Percentiles rank a stretch among this genome's conserved stretches.
Conservation (phyloP, 768 basidiomycete species). For the Solioccasus polychromus region DNA sequence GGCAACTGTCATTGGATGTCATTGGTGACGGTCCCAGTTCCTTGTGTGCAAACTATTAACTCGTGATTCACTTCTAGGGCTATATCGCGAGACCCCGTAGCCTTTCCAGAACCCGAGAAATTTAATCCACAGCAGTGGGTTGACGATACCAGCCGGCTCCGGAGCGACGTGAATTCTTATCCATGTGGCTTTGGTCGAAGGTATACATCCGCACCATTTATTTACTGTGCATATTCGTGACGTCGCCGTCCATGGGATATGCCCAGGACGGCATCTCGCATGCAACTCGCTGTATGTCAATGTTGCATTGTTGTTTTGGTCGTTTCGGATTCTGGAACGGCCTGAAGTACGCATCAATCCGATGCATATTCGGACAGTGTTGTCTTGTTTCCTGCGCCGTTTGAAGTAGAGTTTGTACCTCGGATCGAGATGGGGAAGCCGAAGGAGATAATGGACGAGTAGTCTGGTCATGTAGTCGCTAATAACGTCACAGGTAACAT, state of each 20-base stretch:
- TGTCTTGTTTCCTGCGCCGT: slow-evolving; percentile 55
- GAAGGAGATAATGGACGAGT: background rate
- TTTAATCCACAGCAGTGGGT: slow-evolving; percentile 61
- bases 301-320: slow-evolving; percentile 59
- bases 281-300: slow-evolving; percentile 55
- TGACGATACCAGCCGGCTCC: slow-evolving; percentile 36
- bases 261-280: slow-evolving; percentile 57
- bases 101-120: slow-evolving; percentile 36
- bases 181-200: slow-evolving; percentile 51
- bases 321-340: slow-evolving; percentile 52
- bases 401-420: slow-evolving; percentile 54
- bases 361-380: slow-evolving; percentile 53
- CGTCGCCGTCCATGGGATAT: slow-evolving; percentile 39
- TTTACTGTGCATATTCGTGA: background rate
- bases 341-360: slow-evolving; percentile 51
- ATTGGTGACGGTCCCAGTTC: slow-evolving; percentile 10
- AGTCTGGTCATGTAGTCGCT: too few species aligned
- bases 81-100: slow-evolving; percentile 20
- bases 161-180: slow-evolving; percentile 43
- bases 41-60: background rate
- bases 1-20: slow-evolving; percentile 18
- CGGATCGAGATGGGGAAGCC: slow-evolving; percentile 17
- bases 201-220: slow-evolving; percentile 8
- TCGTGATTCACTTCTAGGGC: slow-evolving; percentile 10
- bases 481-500: background rate